Conservation (phyloP, 1,284 basidiomycete genomes). For the Ceratobasidium sp. region DNA sequence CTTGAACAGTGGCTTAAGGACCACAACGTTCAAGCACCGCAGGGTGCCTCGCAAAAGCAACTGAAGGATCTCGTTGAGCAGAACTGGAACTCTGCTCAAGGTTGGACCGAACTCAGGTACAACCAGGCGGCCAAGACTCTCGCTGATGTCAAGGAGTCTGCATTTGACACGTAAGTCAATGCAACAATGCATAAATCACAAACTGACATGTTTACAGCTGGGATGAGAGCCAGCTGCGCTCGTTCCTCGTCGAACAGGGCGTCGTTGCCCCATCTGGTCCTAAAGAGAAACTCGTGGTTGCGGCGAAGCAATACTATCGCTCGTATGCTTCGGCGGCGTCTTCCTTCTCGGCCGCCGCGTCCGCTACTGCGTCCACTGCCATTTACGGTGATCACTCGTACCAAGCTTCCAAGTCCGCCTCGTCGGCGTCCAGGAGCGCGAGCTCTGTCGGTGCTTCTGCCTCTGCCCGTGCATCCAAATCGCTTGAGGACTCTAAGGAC, state of each 20-base stretch:
- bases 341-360: slow-evolving; percentile 57
- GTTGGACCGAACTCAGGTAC: slow-evolving; percentile 69
- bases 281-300: slow-evolving; percentile 76
- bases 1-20: slow-evolving; percentile 74
- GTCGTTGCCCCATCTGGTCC: slow-evolving; percentile 80
- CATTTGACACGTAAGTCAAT: slow-evolving; percentile 51
- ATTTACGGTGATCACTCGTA: slow-evolving; percentile 61
- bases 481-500: slow-evolving; percentile 78
- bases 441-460: slow-evolving; percentile 54
- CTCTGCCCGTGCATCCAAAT: slow-evolving; percentile 61
- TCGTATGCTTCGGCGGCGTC: slow-evolving; percentile 63
- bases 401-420: slow-evolving; percentile 57
- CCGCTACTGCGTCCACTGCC: slow-evolving; percentile 57
- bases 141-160: slow-evolving; percentile 54
- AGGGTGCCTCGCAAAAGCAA: slow-evolving; percentile 56
- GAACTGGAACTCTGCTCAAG: slow-evolving; percentile 66
- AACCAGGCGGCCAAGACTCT: slow-evolving; percentile 70
- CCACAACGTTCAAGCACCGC: slow-evolving; percentile 67
- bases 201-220: slow-evolving; percentile 58
- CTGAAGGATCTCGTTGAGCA: slow-evolving; percentile 64
- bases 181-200: neutral
- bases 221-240: slow-evolving; percentile 80
- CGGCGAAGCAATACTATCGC: slow-evolving; percentile 75
- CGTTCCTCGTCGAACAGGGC: slow-evolving; percentile 87
- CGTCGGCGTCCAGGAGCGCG: slow-evolving; percentile 46